Base-by-base conservation (phyloP, 1,139 yeast species). In the Sugiyamaella sp. region DNA sequence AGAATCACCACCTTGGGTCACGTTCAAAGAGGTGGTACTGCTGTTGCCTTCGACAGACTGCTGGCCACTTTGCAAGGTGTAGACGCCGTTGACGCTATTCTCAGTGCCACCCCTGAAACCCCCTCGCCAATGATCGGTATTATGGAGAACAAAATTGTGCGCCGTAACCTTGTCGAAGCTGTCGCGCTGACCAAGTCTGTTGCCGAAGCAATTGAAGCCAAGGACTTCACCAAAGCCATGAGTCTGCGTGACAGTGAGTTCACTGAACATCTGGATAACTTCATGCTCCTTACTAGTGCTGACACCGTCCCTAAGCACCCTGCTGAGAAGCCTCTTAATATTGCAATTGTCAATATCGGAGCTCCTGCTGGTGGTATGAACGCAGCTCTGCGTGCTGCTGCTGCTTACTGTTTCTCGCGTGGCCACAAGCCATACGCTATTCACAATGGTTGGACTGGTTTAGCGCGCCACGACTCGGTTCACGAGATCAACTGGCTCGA, bases 301-400 rank as follows among this genome's bases (percentile, higher is more conserved):
- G 93, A 87, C 65, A 84, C 75, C 60, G 80, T 65, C 53, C 80
- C 79, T 37, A 58, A 63, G 56, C 59, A 66, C 29, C 68, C 70
- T 14, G 65, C 67, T 69, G 72, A 54, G 74, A 74, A 44, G 72
- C 81, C 67, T 72, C 76, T 84, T 61, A 82, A 75, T 54, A 81
- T 91, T 63, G 99, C 95, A 57, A 81, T 93, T 54, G 79, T 93
- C 60, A 90, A 90, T 66, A 86, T 91, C 55, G 99, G 99, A 61
- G 99, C 99, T 1, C 96, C 99, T 38, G 95, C 97, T 14, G 95
- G 97, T 59, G 97, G 96, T 55, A 84, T 93, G 79, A 93, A 93
- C 74, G 86, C 96, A 55, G 95, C 97, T 16, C 86, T 93, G 1
- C 82, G 95, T 60, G 93, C 97, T 3, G 89, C 91, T 66, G 95